Percentiles rank a stretch among this genome's conserved stretches.
phyloP scores from a whole-genome alignment of 805 yeast genomes.

The Monosporozyma yasuniensis region DNA sequence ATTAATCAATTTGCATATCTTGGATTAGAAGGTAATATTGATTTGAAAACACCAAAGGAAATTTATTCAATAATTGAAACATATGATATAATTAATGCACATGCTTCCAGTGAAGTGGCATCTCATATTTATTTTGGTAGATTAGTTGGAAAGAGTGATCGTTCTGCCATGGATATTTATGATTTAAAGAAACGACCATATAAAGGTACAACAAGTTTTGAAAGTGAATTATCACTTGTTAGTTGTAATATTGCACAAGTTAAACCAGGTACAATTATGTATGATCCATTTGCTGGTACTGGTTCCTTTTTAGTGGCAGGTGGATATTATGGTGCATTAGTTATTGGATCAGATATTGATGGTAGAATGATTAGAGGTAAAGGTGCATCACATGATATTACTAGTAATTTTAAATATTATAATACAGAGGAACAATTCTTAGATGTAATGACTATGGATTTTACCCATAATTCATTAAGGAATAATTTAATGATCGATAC shows the following conservation, averaged over 20 bases:
- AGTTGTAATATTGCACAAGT: constrained; percentile 84
- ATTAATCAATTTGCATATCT: constrained; percentile 68
- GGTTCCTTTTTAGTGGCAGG: constrained; percentile 91
- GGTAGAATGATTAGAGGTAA: constrained; percentile 67
- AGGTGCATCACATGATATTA: constrained; percentile 36
- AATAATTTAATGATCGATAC: constrained; percentile 55
- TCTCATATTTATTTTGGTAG: constrained; percentile 65
- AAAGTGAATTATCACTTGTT: constrained; percentile 81
- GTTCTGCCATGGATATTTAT: constrained; percentile 63
- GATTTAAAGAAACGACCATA: constrained; percentile 76
- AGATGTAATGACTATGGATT: constrained; percentile 86
- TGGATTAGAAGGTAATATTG: constrained; percentile 66
- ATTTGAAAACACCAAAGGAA: constrained; percentile 68
- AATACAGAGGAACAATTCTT: constrained; percentile 46
- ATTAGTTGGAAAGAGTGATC: constrained; percentile 50
- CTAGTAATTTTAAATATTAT: constrained; percentile 69
- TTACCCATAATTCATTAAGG: constrained; percentile 81
- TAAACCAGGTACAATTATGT: constrained; percentile 52
- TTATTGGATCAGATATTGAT: constrained; percentile 88
- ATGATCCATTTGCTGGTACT: constrained; percentile 95
- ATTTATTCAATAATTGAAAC: constrained; percentile 68
- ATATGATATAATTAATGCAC: constrained; percentile 38
- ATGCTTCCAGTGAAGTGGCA: constrained; percentile 31
- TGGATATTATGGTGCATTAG: constrained; percentile 70
- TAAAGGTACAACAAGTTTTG: constrained; percentile 95